These are phyloP conservation scores for Aspergillus clavatus DNA, from an alignment of 2,329 filamentous ascomycete genomes.

Conservation along the genomic window DNA sequence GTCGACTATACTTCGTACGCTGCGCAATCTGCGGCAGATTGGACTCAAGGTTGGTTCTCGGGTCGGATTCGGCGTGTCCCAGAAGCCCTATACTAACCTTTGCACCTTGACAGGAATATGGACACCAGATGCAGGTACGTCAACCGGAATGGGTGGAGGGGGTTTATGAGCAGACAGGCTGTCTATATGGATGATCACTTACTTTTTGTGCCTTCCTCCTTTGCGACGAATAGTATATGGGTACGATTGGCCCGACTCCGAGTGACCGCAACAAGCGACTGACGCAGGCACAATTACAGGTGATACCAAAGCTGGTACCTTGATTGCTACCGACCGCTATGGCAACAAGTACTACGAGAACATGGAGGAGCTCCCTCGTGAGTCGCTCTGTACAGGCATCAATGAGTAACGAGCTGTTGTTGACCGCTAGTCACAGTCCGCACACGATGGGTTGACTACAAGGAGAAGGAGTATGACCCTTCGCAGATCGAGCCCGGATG, in stretches of 20 bases:
- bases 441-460: slow-evolving; percentile 97
- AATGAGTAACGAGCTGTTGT: slow-evolving; percentile 8
- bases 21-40: slow-evolving; percentile 80
- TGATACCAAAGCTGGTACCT: slow-evolving; percentile 89
- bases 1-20: slow-evolving; percentile 84
- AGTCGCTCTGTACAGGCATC: slow-evolving; percentile 29
- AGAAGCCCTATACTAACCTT: slow-evolving; percentile 33
- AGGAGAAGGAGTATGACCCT: slow-evolving; percentile 63
- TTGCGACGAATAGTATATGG: slow-evolving; percentile 37
- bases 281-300: slow-evolving; percentile 50
- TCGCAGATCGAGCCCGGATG: slow-evolving; percentile 87
- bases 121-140: slow-evolving; percentile 81
- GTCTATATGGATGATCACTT: slow-evolving; percentile 14
- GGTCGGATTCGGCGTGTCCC: slow-evolving; percentile 10
- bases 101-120: slow-evolving; percentile 64
- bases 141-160: slow-evolving; percentile 7
- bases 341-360: slow-evolving; percentile 99
- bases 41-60: slow-evolving; percentile 67
- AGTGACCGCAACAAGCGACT: slow-evolving; percentile 13
- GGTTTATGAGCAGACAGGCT: not conserved
- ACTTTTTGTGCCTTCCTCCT: slow-evolving; percentile 10
- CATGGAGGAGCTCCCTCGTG: slow-evolving; percentile 77
- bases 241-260: slow-evolving; percentile 23
- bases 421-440: slow-evolving; percentile 57
- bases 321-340: slow-evolving; percentile 80